phyloP scores from a whole-genome alignment of 2,329 filamentous ascomycete species.

The Aureobasidium sp. region DNA sequence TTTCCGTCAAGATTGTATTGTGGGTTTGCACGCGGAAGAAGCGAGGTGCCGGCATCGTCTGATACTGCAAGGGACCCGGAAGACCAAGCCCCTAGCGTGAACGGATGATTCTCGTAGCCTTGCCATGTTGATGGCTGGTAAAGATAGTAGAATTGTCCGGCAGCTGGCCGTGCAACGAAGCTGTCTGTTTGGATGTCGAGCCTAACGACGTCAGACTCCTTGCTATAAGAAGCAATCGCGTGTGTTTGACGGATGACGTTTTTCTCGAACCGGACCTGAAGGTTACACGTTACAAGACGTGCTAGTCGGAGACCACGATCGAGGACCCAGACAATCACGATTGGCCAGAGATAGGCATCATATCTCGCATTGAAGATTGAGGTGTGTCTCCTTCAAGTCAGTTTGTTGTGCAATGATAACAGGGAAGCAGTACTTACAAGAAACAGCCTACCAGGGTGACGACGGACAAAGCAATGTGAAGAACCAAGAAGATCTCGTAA shows the following conservation, averaged over 20 bases:
- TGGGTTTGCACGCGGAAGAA: not conserved
- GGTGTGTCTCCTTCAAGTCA: slow-evolving; percentile 37
- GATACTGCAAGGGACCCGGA: too few relatives aligned
- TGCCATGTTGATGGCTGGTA: slow-evolving; percentile 40
- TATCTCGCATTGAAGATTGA: slow-evolving; percentile 48
- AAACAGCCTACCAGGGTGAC: slow-evolving; percentile 46
- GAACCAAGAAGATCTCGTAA: slow-evolving; percentile 47
- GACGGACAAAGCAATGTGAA: slow-evolving; percentile 48
- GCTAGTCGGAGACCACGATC: slow-evolving; percentile 43
- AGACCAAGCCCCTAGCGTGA: slow-evolving; percentile 36
- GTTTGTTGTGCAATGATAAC: slow-evolving; percentile 17
- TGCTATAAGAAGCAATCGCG: slow-evolving; percentile 38
- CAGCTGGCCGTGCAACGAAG: slow-evolving; percentile 29
- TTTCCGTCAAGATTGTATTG: not conserved
- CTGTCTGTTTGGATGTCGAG: slow-evolving; percentile 39
- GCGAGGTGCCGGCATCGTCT: not conserved
- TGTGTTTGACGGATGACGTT: slow-evolving; percentile 20
- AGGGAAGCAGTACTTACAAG: slow-evolving; percentile 37
- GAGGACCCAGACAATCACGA: slow-evolving; percentile 43
- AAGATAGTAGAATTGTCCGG: slow-evolving; percentile 47
- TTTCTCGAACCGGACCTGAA: slow-evolving; percentile 27
- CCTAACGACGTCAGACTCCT: slow-evolving; percentile 39
- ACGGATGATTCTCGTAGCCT: slow-evolving; percentile 48
- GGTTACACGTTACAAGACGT: slow-evolving; percentile 40
- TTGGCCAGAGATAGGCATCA: slow-evolving; percentile 46